Evolutionary conservation across 257 asterid species (phyloP).

Genomic region (Solanum habrochaites): DNA sequence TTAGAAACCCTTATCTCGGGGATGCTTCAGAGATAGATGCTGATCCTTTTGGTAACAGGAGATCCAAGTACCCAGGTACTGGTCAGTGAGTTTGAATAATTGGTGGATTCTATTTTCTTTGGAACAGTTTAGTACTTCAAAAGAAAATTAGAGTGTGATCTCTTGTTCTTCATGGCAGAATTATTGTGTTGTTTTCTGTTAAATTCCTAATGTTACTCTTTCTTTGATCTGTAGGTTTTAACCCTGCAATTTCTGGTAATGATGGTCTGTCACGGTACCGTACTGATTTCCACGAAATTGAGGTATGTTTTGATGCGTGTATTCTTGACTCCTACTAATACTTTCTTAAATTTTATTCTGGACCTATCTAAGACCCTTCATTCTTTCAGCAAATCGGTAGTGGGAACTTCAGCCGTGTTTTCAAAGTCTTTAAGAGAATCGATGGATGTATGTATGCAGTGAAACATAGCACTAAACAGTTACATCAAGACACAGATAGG

Average conservation of each 20-base stretch:
- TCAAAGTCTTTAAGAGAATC: constrained; percentile 76
- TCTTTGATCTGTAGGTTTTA: constrained; percentile 40
- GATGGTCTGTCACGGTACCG: constrained; percentile 79
- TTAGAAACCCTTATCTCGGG: constrained; percentile 64
- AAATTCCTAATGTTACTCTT: not conserved
- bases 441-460: constrained; percentile 95
- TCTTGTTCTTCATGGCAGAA: not conserved
- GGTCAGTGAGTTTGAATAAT: not conserved
- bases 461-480: constrained; percentile 54
- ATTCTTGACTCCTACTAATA: not conserved
- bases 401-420: constrained; percentile 83
- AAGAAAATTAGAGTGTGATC: not conserved
- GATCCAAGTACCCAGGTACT: constrained; percentile 82
- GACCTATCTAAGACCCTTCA: not conserved
- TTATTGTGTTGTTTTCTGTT: not conserved
- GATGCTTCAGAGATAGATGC: constrained; percentile 33
- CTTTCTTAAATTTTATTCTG: not conserved
- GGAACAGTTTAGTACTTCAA: not conserved
- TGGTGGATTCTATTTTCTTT: not conserved
- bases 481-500: constrained; percentile 84
- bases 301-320: constrained; percentile 23
- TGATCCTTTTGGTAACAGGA: constrained; percentile 63
- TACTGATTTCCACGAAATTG: constrained; percentile 81
- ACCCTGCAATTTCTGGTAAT: constrained; percentile 39
- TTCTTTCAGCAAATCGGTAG: constrained; percentile 65